Conservation (phyloP, 345 rosid genomes). For the Sisymbrium altissimum region DNA sequence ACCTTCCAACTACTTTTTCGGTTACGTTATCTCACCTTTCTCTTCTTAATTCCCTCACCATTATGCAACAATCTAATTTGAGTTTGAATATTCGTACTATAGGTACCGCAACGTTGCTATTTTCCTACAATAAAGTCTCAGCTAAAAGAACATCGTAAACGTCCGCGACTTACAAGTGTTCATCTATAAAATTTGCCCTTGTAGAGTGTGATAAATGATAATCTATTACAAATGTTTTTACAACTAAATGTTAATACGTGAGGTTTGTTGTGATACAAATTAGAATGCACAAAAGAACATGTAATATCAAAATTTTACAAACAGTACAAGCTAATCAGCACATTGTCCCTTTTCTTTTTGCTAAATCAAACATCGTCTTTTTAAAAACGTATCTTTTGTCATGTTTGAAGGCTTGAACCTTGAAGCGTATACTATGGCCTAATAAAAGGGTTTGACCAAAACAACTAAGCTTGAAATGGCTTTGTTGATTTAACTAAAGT, state of each 20-base stretch:
- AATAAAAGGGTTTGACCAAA: no score
- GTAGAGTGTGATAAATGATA: background rate
- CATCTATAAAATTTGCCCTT: background rate
- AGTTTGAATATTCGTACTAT: slow-evolving; percentile 9
- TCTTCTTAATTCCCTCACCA: background rate
- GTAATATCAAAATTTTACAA: background rate
- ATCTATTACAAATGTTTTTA: background rate
- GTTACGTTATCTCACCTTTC: slow-evolving; percentile 17
- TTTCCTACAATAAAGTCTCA: background rate
- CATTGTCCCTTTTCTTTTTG: background rate
- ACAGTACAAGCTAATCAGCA: background rate
- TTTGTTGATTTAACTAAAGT: background rate
- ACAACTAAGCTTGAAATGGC: background rate
- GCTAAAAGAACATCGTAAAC: slow-evolving; percentile 5
- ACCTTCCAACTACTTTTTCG: slow-evolving; percentile 34
- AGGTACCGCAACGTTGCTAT: background rate
- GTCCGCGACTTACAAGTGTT: background rate
- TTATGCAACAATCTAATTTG: background rate
- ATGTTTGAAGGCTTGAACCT: no score
- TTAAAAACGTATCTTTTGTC: no score
- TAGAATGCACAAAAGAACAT: background rate
- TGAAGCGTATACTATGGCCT: no score
- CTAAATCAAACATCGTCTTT: no score
- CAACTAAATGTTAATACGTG: background rate
- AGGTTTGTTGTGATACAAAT: background rate